Conservation (phyloP, 805 yeast genomes). For the Saturnispora diversa region DNA sequence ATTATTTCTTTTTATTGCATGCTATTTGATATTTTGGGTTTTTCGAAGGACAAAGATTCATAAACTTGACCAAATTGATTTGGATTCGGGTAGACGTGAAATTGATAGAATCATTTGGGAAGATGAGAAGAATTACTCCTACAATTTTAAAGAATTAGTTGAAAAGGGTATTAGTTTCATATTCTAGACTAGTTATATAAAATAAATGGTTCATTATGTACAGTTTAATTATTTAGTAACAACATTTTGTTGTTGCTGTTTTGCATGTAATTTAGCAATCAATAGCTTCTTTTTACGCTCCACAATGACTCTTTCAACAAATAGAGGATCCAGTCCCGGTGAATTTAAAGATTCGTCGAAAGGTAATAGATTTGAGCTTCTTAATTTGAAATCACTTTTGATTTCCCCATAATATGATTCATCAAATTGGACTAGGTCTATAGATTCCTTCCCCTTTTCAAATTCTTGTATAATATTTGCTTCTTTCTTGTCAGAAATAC, state of each 20-base stretch:
- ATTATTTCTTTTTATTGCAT: constrained; percentile 35
- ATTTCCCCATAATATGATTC: constrained; percentile 23
- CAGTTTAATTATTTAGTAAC: no score
- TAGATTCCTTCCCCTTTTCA: no score
- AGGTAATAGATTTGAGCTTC: not conserved
- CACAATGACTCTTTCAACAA: constrained; percentile 39
- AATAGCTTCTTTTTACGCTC: constrained; percentile 38
- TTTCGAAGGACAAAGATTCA: constrained; percentile 57
- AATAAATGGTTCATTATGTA: not conserved
- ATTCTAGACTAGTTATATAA: constrained; percentile 9
- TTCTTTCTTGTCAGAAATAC: constrained; percentile 12
- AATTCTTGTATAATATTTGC: constrained; percentile 13
- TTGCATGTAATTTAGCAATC: constrained; percentile 31
- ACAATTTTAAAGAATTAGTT: constrained; percentile 28
- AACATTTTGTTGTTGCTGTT: constrained; percentile 16
- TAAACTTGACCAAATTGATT: constrained; percentile 64
- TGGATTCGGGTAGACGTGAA: constrained; percentile 79
- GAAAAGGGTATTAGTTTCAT: constrained; percentile 19
- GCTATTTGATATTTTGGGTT: constrained; percentile 44
- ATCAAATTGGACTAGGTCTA: no score
- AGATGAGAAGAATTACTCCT: constrained; percentile 42
- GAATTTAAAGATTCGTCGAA: not conserved
- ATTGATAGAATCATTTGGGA: constrained; percentile 77
- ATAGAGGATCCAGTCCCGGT: not conserved
- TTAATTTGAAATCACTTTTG: constrained; percentile 18